Conservation (phyloP, 495 filamentous ascomycete species). For the Bacidia rubella region DNA sequence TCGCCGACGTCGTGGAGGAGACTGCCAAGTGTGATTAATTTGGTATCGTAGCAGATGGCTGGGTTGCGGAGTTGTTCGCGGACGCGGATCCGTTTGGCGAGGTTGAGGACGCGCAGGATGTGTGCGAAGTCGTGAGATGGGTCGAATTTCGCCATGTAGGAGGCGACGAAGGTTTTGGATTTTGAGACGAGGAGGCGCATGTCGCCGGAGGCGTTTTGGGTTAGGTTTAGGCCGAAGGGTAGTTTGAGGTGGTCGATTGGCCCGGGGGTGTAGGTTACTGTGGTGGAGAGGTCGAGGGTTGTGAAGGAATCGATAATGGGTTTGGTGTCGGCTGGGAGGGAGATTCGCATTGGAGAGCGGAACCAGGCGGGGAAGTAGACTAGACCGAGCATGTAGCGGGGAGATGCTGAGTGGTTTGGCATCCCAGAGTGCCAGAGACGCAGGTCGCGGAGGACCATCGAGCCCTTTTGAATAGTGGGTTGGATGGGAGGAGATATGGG, state of each 20-base stretch:
- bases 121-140: slow-evolving; percentile 75
- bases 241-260: not conserved
- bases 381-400: slow-evolving; percentile 45
- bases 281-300: not conserved
- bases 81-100: slow-evolving; percentile 46
- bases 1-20: slow-evolving; percentile 83
- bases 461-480: slow-evolving; percentile 36
- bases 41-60: slow-evolving; percentile 30
- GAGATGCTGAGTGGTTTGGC: slow-evolving; percentile 36
- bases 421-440: slow-evolving; percentile 49
- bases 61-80: slow-evolving; percentile 27
- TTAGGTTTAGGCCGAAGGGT: not conserved
- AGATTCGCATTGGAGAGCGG: not conserved
- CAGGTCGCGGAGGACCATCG: slow-evolving; percentile 40
- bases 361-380: slow-evolving; percentile 27
- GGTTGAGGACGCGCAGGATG: slow-evolving; percentile 59
- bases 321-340: not conserved
- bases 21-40: slow-evolving; percentile 55
- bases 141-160: slow-evolving; percentile 75
- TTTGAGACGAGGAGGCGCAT: not conserved
- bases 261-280: not conserved
- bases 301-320: not conserved
- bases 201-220: no score
- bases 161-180: slow-evolving; percentile 35
- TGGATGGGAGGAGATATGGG: slow-evolving; percentile 33